phyloP scores from a whole-genome alignment of 2,329 filamentous ascomycete species.

The Aureobasidium sp. region DNA sequence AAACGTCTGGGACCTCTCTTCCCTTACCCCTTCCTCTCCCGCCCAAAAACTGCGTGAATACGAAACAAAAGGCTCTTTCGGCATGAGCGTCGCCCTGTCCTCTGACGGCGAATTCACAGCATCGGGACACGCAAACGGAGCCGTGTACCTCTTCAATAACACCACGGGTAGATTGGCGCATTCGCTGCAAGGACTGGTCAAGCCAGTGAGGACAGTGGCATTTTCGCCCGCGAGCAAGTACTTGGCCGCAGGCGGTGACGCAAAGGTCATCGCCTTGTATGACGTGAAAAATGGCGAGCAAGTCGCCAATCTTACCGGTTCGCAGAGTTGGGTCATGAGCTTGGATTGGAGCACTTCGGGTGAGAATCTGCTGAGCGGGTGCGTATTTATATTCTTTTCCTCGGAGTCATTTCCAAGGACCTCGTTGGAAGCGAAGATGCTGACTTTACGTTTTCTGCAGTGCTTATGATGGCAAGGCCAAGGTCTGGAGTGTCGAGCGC shows the following conservation, averaged over 20 bases:
- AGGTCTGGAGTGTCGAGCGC: conserved; percentile 88
- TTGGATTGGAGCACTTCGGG: conserved; percentile 91
- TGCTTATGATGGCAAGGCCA: conserved; percentile 86
- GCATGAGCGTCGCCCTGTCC: conserved; percentile 75
- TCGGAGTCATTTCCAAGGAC: background rate
- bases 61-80: conserved; percentile 89
- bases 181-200: conserved; percentile 81
- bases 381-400: conserved; percentile 23
- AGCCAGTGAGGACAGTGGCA: conserved; percentile 74
- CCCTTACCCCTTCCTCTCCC: conserved; percentile 34
- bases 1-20: conserved; percentile 70
- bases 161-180: conserved; percentile 78
- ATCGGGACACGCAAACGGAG: conserved; percentile 86
- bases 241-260: conserved; percentile 84
- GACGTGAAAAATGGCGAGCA: conserved; percentile 90
- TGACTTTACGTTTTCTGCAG: conserved; percentile 29
- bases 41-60: conserved; percentile 66
- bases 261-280: conserved; percentile 82
- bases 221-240: conserved; percentile 83
- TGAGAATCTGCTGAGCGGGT: conserved; percentile 81
- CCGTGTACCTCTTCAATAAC: conserved; percentile 92
- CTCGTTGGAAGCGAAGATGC: background rate
- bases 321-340: conserved; percentile 80
- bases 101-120: conserved; percentile 77
- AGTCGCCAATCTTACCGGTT: conserved; percentile 73